phyloP scores from a whole-genome alignment of 805 yeast species.

The Ogataea henricii region DNA sequence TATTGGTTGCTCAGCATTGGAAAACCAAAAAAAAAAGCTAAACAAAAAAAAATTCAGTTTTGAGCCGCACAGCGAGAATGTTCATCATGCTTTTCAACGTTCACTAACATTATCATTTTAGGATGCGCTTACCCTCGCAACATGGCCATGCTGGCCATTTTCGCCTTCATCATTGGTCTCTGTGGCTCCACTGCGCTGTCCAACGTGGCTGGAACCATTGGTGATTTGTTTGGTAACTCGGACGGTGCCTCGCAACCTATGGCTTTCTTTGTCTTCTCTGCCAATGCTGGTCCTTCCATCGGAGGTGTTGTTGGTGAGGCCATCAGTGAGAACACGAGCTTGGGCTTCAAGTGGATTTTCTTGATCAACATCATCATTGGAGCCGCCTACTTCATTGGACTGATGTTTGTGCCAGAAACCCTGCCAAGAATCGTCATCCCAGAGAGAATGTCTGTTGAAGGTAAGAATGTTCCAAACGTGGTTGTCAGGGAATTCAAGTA shows the following conservation, averaged over 20 bases:
- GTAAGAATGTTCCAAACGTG: slow-evolving; percentile 25
- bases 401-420: slow-evolving; percentile 37
- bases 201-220: slow-evolving; percentile 40
- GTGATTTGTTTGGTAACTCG: slow-evolving; percentile 37
- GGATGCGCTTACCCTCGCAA: slow-evolving; percentile 36
- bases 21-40: neutral
- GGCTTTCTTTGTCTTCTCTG: slow-evolving; percentile 38
- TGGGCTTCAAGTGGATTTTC: slow-evolving; percentile 38
- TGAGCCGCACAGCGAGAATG: neutral
- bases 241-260: slow-evolving; percentile 40
- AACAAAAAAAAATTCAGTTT: neutral
- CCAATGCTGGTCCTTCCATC: slow-evolving; percentile 39
- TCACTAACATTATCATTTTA: slow-evolving; percentile 8
- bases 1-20: too few relatives aligned
- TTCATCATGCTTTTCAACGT: neutral
- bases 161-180: slow-evolving; percentile 35
- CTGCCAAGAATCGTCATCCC: slow-evolving; percentile 38
- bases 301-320: slow-evolving; percentile 42
- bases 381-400: slow-evolving; percentile 24
- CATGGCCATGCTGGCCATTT: slow-evolving; percentile 37
- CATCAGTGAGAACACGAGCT: slow-evolving; percentile 30
- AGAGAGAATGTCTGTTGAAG: slow-evolving; percentile 32
- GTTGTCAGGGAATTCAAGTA: slow-evolving; percentile 30
- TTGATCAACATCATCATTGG: slow-evolving; percentile 37
- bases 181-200: slow-evolving; percentile 37